Conservation (phyloP, 176 grass and related monocot species). For the Avena insularis region DNA sequence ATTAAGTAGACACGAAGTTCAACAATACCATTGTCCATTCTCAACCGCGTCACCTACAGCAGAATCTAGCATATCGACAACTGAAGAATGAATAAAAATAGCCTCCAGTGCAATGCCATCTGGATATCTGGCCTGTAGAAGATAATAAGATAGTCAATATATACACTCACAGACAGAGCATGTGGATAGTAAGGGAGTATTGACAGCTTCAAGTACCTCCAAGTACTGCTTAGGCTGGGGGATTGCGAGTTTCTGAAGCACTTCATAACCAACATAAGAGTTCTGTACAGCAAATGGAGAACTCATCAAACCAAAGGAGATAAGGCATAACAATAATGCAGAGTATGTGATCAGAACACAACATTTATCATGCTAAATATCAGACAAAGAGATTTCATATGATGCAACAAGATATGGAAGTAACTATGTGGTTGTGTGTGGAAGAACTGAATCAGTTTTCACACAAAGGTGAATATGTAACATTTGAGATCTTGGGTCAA, state of each 20-base stretch:
- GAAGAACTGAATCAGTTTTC: neutral
- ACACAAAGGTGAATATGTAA: neutral
- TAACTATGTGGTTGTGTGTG: neutral
- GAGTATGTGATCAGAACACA: constrained; percentile 28
- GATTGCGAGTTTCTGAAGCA: constrained; percentile 91
- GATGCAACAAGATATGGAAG: neutral
- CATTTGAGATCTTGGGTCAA: constrained; percentile 13
- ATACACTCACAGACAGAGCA: constrained; percentile 20
- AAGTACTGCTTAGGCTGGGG: constrained; percentile 97
- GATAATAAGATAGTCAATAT: constrained; percentile 37
- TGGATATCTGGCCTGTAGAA: constrained; percentile 84
- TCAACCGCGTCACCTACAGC: constrained; percentile 85
- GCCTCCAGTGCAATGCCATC: constrained; percentile 88
- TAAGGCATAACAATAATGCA: constrained; percentile 29
- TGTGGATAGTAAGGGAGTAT: constrained; percentile 13
- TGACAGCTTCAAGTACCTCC: constrained; percentile 68
- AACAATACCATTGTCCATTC: constrained; percentile 79
- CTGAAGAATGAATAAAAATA: constrained; percentile 93
- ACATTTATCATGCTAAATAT: constrained; percentile 23
- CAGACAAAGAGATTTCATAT: constrained; percentile 10
- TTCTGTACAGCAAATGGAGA: constrained; percentile 62
- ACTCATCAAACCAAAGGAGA: constrained; percentile 37
- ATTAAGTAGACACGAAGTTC: constrained; percentile 31
- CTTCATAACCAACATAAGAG: constrained; percentile 92
- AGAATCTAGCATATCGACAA: constrained; percentile 95